phyloP scores from a whole-genome alignment of 1,139 yeast species.

The Taphrina flavorubra region DNA sequence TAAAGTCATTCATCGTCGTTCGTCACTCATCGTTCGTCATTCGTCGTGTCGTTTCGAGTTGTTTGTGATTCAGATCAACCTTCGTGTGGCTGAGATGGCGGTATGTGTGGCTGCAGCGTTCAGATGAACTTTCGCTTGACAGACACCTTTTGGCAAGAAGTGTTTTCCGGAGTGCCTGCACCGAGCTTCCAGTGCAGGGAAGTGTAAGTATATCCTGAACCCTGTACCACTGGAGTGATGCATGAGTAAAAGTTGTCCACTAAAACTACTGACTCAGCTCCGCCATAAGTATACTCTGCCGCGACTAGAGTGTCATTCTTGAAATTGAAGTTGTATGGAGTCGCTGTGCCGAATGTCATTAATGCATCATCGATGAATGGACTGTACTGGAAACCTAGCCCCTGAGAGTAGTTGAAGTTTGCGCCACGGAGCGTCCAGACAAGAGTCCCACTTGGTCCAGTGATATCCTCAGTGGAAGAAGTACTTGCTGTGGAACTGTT shows the following conservation, averaged over 20 bases:
- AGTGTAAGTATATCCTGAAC: constrained; percentile 7
- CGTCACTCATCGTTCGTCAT: background rate
- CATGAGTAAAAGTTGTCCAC: constrained; percentile 22
- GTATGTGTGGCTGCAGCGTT: background rate
- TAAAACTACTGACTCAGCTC: background rate
- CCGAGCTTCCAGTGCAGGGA: constrained; percentile 30
- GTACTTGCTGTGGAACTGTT: background rate
- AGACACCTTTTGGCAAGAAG: constrained; percentile 21
- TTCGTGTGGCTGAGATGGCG: too few species aligned
- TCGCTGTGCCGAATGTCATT: constrained; percentile 2
- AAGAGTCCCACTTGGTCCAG: constrained; percentile 14
- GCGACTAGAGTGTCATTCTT: constrained; percentile 16
- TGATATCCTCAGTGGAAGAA: background rate
- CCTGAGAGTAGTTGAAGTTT: constrained; percentile 14
- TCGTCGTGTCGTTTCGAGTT: background rate
- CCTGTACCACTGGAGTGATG: background rate
- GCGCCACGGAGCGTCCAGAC: constrained; percentile 19
- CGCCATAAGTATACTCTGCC: constrained; percentile 1
- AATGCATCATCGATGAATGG: constrained; percentile 26
- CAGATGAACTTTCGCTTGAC: constrained; percentile 35
- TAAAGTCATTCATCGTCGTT: background rate
- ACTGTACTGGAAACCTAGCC: constrained; percentile 16
- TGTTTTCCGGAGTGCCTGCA: constrained; percentile 20
- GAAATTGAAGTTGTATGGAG: constrained; percentile 8
- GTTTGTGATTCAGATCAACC: background rate